phyloP scores from a whole-genome alignment of 2,329 filamentous ascomycete species.

The Dactylellina sp. region DNA sequence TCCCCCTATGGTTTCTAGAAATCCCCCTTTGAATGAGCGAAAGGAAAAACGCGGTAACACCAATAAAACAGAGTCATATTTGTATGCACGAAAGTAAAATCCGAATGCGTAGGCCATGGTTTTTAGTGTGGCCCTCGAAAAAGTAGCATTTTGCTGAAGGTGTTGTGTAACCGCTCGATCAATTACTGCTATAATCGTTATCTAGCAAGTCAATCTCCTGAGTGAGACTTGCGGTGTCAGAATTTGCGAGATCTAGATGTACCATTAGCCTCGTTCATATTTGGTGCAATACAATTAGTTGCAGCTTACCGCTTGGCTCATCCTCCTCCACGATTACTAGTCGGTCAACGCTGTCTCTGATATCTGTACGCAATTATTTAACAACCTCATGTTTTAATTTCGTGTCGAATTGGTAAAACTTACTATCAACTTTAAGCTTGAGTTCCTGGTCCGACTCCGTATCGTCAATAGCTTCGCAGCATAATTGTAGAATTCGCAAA shows the following conservation, averaged over 20 bases:
- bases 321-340: conserved; percentile 54
- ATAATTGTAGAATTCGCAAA: conserved; percentile 34
- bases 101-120: no score
- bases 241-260: conserved; percentile 52
- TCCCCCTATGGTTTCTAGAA: neutral
- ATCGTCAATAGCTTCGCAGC: conserved; percentile 42
- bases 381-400: neutral
- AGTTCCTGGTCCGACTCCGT: conserved; percentile 41
- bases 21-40: neutral
- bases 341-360: conserved; percentile 53
- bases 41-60: neutral
- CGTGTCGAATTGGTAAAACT: conserved; percentile 5
- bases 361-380: conserved; percentile 26
- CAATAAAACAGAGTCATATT: no score
- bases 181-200: conserved; percentile 55
- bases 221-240: conserved; percentile 53
- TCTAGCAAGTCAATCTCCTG: conserved; percentile 56
- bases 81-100: no score
- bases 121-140: no score
- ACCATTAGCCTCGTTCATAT: conserved; percentile 10
- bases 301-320: conserved; percentile 52
- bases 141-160: neutral
- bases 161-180: conserved; percentile 1
- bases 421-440: conserved; percentile 53
- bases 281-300: neutral